Evolutionary conservation across 257 asterid genomes (phyloP), one percentile per base, ranked within the genome.

Genomic region (Solanum microdontum): DNA sequence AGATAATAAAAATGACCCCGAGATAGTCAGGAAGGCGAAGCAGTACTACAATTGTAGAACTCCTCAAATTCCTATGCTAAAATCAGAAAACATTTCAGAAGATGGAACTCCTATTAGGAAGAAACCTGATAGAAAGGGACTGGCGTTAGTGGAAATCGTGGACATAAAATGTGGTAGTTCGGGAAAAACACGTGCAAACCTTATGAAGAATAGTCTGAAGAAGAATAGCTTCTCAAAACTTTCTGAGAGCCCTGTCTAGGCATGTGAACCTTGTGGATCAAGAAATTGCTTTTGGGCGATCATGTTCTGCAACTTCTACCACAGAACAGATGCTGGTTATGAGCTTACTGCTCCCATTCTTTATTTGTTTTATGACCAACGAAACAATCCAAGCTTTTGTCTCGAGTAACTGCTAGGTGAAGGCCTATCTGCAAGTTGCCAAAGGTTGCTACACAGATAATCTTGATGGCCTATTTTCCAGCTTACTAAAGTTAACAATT

Each of bases 151-250:
- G 83, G 99, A 94, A 86, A 88, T 94, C 26, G 98, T 94, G 85
- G 98, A 96, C 93, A 87, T 93, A 90, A 96, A 90, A 92, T 95
- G 99, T 83, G 94, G 98, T 26, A 90, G 84, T 83, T 89, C 91
- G 2, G 95, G 94, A 85, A 92, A 88, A 88, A 87, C 90, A 68
- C 92, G 93, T 95, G 93, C 88, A 55, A 92, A 88, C 83, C 98
- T 97, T 4, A 89, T 94, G 76, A 90, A 93, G 36, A 93, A 91
- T 82, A 93, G 94, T 83, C 91, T 95, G 48, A 94, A 92, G 92
- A 94, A 93, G 84, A 93, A 93, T 12, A 91, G 94, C 28, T 94
- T 95, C 87, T 94, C 98, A 10, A 95, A 93, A 75, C 91, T 94
- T 55, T 93, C 97, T 5, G 94, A 93, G 19, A 91, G 76, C 84